Percentiles rank a stretch among this genome's conserved stretches.
Evolutionary conservation across 1,284 basidiomycete species (phyloP).

Genomic region (Pascua guehoae): DNA sequence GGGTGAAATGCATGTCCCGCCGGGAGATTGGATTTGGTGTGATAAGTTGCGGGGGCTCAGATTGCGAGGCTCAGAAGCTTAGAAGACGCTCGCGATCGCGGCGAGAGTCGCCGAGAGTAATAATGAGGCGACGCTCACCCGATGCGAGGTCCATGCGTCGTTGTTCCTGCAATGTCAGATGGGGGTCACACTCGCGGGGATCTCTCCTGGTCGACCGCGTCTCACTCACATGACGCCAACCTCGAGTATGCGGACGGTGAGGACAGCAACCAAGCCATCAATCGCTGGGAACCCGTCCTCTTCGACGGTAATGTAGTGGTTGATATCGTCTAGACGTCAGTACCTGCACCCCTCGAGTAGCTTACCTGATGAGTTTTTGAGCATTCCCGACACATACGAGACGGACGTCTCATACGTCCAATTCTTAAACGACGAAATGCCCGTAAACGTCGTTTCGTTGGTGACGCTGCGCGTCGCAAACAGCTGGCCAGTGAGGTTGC

Average conservation of each 20-base stretch:
- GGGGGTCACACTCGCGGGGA: too few species aligned
- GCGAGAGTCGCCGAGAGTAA: too few species aligned
- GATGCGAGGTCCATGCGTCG: too few species aligned
- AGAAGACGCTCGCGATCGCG: too few species aligned
- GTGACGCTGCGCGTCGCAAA: slow-evolving; percentile 60
- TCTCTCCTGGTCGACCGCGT: too few species aligned
- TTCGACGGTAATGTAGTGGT: slow-evolving; percentile 66
- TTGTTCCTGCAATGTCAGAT: too few species aligned
- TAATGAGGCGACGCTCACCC: too few species aligned
- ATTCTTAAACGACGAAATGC: slow-evolving; percentile 29
- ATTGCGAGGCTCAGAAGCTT: too few species aligned
- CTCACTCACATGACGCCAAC: too few species aligned
- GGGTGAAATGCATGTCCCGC: too few species aligned
- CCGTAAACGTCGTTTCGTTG: slow-evolving; percentile 52
- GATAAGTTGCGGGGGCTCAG: too few species aligned
- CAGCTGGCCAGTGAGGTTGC: slow-evolving; percentile 63
- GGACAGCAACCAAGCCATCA: slow-evolving; percentile 79
- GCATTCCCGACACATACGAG: slow-evolving; percentile 63
- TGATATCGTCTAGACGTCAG: slow-evolving; percentile 58
- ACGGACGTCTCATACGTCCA: slow-evolving; percentile 71
- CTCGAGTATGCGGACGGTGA: slow-evolving; percentile 64
- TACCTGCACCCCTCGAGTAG: neutral
- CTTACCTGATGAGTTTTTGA: slow-evolving; percentile 60
- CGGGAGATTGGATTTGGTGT: too few species aligned
- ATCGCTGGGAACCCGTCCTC: slow-evolving; percentile 61